Base-by-base conservation (phyloP, 2,329 filamentous ascomycete species). In the Hymenoscyphus linearis region DNA sequence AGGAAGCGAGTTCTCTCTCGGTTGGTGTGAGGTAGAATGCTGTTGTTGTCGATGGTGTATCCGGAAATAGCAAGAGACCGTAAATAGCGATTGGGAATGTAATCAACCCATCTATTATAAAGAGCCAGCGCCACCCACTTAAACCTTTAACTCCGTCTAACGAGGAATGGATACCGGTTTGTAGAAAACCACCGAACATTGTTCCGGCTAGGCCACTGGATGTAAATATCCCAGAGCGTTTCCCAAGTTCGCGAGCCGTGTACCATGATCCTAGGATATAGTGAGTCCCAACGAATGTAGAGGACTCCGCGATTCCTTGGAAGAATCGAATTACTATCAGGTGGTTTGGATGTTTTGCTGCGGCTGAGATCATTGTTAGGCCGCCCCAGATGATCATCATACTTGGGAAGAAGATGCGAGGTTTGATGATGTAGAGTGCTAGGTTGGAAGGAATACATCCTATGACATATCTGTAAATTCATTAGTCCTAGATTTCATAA, bases 371-470 rank as follows among this genome's bases (percentile, higher is more conserved):
- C 82, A 88, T 86, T 2, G 86, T 89, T 27, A 89, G 73, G 0
- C 78, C 76, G 2, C 82, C 85, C 87, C 86, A 89, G 60, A 83
- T 68, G 22, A 86, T 60, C 80, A 87, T 86, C 79, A 85, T 86
- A 31, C 76, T 67, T 60, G 85, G 85, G 67, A 86, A 86, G 76
- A 83, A 88, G 63, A 83, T 76, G n/a, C 85, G 78, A 2, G 85
- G 86, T 56, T 80, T 80, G 62, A 89, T 70, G 66, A 86, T 85
- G 70, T 87, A 82, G 2, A 89, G 76, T 2, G 83, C 83, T 9
- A 87, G 71, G 67, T 86, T 86, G 58, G 80, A 82, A 0, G 84
- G 84, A 16, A 87, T 75, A 69, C 88, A 84, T 0, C 85, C 85
- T 3, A 87, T 71, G 0, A 78, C 74, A 62, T 79, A 78, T 59